Evolutionary conservation across 2,329 filamentous ascomycete species (phyloP).

Genomic region (Colletotrichum truncatum): DNA sequence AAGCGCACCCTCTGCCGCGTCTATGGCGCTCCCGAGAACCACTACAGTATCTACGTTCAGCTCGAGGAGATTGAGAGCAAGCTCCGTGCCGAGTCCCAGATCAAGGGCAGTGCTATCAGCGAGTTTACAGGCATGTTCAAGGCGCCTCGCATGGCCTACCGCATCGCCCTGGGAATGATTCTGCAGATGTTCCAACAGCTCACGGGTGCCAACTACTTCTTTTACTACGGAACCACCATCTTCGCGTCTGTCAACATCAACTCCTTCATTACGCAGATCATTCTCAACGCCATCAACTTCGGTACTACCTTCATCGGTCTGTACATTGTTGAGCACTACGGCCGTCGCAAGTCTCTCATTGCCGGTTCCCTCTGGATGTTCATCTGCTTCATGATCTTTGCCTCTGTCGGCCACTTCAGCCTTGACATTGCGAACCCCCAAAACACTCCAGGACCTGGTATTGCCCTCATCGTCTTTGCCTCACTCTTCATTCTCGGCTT

Average conservation of each 20-base stretch:
- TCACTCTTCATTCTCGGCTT: slow-evolving; percentile 72
- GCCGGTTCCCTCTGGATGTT: slow-evolving; percentile 70
- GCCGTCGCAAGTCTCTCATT: slow-evolving; percentile 71
- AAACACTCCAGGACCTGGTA: slow-evolving; percentile 55
- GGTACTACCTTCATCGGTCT: slow-evolving; percentile 72
- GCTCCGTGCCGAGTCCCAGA: slow-evolving; percentile 55
- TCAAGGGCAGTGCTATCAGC: slow-evolving; percentile 50
- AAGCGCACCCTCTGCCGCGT: slow-evolving; percentile 57
- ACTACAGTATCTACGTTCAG: slow-evolving; percentile 56
- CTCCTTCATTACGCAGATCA: slow-evolving; percentile 74
- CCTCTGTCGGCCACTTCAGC: slow-evolving; percentile 60
- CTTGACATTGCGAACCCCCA: slow-evolving; percentile 47
- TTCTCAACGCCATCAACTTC: slow-evolving; percentile 74
- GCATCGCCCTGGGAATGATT: slow-evolving; percentile 66
- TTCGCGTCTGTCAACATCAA: slow-evolving; percentile 58
- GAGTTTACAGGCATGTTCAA: slow-evolving; percentile 69
- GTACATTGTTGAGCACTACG: slow-evolving; percentile 75
- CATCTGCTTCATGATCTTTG: slow-evolving; percentile 67
- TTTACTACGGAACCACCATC: slow-evolving; percentile 69
- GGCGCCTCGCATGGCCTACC: slow-evolving; percentile 70
- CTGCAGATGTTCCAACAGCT: slow-evolving; percentile 73
- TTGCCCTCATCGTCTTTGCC: slow-evolving; percentile 71
- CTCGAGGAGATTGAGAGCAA: slow-evolving; percentile 64
- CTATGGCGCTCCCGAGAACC: slow-evolving; percentile 53
- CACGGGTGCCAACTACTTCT: slow-evolving; percentile 72